Base-by-base conservation (phyloP, 768 basidiomycete genomes). In the Pleurotus tuber-regium region DNA sequence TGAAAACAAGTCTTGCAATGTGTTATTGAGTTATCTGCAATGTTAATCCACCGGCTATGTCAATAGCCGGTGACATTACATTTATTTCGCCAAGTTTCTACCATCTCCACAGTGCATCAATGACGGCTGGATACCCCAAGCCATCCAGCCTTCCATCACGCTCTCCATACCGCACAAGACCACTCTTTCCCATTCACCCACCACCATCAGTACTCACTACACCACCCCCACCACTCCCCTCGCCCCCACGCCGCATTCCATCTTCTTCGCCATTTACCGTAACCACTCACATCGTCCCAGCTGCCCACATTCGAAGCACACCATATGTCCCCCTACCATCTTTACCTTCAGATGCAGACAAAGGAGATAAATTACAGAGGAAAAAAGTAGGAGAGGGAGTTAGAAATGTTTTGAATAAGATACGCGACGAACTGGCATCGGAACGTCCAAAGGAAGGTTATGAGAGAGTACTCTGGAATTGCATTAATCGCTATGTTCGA, bases 401-500 rank as follows among this genome's bases (percentile, higher is more conserved):
- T 0, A 51, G 57, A 2, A 50, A 53, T 24, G 54, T 16, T 60
- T 43, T 77, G 19, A 44, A 64, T 29, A 60, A 64, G 14, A 29
- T 70, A 33, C 67, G 70, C 43, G 66, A 63, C 26, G 61, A 62
- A 8, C 65, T 68, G 43, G 49, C 53, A 33, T 67, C 68, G 10
- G 14, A 25, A 25, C 14, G 40, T 28, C 30, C 29, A 14, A 30
- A 40, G 19, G 71, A 72, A 42, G 73, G 74, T 4, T 65, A 73
- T 48, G 70, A 71, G 1, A 59, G 63, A 44, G 61, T 78, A 3
- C 64, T 92, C 47, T 91, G 88, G 87, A 83, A 79, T 47, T 84
- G 79, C 48, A 62, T 84, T 26, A 90, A 93, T 59, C 79, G 90
- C 35, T 92, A 87, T 63, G 77, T 78, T 19, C n/a, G n/a, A 19